A percentile compares a stretch with the other conserved stretches of the same genome.
Conservation (phyloP, 768 basidiomycete species). For the Punctularia strigosozonata region DNA sequence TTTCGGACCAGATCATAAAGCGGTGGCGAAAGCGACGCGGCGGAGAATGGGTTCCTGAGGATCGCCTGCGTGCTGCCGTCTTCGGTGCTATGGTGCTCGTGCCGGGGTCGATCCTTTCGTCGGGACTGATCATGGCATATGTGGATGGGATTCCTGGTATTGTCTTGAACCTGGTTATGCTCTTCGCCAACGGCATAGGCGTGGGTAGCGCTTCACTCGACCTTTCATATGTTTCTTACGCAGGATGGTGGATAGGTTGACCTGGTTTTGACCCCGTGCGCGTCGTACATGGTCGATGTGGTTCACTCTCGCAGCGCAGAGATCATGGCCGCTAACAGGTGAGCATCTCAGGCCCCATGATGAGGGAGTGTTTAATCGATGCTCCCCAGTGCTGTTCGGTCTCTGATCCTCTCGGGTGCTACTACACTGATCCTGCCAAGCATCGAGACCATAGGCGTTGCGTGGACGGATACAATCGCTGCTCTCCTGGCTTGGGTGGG, state of each 20-base stretch:
- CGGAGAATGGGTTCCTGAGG: conserved; percentile 58
- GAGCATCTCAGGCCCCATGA: conserved; percentile 7
- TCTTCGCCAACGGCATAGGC: conserved; percentile 56
- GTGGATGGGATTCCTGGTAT: conserved; percentile 39
- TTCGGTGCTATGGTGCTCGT: conserved; percentile 33
- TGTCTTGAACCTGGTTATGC: conserved; percentile 34
- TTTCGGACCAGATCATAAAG: conserved; percentile 45
- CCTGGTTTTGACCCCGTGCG: conserved; percentile 38
- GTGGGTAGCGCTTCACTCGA: conserved; percentile 22
- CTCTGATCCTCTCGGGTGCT: conserved; percentile 28
- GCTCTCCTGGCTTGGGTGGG: conserved; percentile 38
- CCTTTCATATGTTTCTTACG: background rate
- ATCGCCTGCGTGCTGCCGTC: conserved; percentile 44
- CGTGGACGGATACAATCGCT: conserved; percentile 32
- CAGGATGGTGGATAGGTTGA: conserved; percentile 33
- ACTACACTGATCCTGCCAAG: conserved; percentile 40
- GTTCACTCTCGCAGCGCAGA: conserved; percentile 53
- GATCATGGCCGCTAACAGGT: conserved; percentile 46
- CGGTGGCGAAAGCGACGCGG: conserved; percentile 35
- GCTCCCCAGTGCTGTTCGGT: conserved; percentile 31
- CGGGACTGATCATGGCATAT: conserved; percentile 40
- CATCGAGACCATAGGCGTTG: conserved; percentile 40
- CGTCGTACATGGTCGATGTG: conserved; percentile 50
- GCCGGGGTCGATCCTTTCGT: conserved; percentile 37
- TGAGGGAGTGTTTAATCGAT: background rate